phyloP scores from a whole-genome alignment of 257 asterid genomes.

The Penstemon davidsonii region DNA sequence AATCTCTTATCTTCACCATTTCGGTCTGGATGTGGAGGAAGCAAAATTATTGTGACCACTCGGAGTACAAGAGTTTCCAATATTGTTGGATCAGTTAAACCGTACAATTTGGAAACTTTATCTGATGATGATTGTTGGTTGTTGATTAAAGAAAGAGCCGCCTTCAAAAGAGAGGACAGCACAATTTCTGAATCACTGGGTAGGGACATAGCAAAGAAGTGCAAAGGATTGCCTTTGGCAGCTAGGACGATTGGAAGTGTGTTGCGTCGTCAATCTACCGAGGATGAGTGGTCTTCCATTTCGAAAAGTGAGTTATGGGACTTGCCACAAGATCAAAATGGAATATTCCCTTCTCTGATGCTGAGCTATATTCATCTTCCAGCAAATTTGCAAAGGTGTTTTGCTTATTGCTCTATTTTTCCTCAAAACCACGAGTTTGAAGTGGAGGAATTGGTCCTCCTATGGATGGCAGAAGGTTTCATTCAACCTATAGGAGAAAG shows the following conservation, averaged over 20 bases:
- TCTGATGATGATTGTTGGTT: not conserved
- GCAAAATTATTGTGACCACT: not conserved
- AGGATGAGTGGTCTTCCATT: too few relatives aligned
- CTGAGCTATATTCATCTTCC: constrained; percentile 28
- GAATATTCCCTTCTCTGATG: constrained; percentile 10
- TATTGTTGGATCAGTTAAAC: not conserved
- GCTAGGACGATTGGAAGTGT: too few relatives aligned
- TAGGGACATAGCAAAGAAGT: too few relatives aligned
- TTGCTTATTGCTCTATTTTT: constrained; percentile 28
- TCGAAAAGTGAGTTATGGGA: too few relatives aligned
- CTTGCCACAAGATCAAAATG: not conserved
- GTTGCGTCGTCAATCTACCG: too few relatives aligned
- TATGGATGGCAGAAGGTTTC: constrained; percentile 32
- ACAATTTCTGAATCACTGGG: too few relatives aligned
- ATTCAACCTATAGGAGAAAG: constrained; percentile 1
- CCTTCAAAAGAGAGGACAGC: too few relatives aligned
- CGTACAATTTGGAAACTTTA: not conserved
- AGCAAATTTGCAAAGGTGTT: constrained; percentile 16
- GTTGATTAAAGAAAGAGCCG: not conserved
- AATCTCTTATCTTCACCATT: not conserved
- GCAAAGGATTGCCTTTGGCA: too few relatives aligned
- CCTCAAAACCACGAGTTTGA: constrained; percentile 26
- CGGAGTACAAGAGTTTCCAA: not conserved
- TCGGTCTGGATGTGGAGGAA: not conserved
- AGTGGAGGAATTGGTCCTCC: constrained; percentile 10